These are phyloP conservation scores for Colletotrichum euphorbiae DNA, from an alignment of 2,329 filamentous ascomycete genomes.

Conservation along the genomic window DNA sequence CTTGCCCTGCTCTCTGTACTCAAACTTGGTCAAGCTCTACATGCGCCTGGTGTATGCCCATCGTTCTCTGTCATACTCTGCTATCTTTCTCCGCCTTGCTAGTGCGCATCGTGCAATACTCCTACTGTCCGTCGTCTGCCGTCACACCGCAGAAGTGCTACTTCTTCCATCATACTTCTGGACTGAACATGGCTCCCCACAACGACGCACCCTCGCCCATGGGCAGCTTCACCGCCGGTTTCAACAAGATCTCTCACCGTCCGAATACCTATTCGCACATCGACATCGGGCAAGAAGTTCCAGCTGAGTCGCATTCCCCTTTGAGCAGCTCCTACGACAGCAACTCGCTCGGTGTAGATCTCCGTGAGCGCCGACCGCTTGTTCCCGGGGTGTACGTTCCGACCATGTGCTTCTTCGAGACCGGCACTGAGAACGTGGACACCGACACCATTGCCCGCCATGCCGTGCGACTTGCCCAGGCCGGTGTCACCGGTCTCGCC, in stretches of 20 bases:
- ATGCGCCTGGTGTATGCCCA: too few species aligned
- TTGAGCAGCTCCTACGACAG: conserved; percentile 58
- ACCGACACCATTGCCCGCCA: conserved; percentile 68
- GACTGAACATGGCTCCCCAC: conserved; percentile 58
- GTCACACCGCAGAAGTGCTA: conserved; percentile 8
- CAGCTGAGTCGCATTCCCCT: conserved; percentile 49
- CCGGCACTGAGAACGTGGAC: conserved; percentile 74
- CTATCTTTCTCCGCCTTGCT: background rate
- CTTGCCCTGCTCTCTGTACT: too few species aligned
- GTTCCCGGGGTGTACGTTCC: conserved; percentile 75
- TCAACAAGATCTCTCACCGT: conserved; percentile 52
- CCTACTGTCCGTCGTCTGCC: conserved; percentile 12
- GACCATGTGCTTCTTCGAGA: conserved; percentile 79
- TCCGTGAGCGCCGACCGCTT: conserved; percentile 53
- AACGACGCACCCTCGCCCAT: conserved; percentile 60
- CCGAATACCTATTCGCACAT: conserved; percentile 47
- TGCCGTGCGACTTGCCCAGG: conserved; percentile 77
- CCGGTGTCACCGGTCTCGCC: conserved; percentile 79
- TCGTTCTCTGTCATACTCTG: conserved; percentile 6
- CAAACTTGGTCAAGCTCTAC: background rate
- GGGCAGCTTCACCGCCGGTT: conserved; percentile 57
- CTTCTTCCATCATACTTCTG: background rate
- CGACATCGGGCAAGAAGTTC: conserved; percentile 44
- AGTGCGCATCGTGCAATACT: background rate
- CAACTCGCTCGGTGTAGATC: conserved; percentile 49